A percentile compares a stretch with the other conserved stretches of the same genome.
phyloP scores from a whole-genome alignment of 2,329 filamentous ascomycete genomes.

The Scorias spongiosa region DNA sequence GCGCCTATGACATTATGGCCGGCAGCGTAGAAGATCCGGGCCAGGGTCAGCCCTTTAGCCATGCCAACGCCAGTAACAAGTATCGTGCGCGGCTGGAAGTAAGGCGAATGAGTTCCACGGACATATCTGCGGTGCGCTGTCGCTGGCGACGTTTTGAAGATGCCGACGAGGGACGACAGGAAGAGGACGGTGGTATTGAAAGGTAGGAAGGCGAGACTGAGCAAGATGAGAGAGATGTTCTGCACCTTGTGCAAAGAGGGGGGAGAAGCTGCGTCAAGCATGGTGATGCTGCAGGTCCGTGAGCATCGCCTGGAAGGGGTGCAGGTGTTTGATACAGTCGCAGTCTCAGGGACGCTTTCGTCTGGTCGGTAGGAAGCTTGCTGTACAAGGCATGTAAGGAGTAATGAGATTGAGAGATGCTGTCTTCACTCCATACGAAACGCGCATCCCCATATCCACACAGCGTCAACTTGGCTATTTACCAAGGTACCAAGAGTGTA shows the following conservation, averaged over 20 bases:
- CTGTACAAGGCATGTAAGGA: too few species aligned
- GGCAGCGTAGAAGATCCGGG: constrained; percentile 46
- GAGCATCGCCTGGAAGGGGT: too few species aligned
- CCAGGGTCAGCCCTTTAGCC: constrained; percentile 52
- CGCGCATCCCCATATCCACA: too few species aligned
- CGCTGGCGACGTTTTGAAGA: constrained; percentile 16
- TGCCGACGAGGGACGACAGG: constrained; percentile 19
- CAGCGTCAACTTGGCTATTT: too few species aligned
- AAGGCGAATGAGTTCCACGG: constrained; percentile 16
- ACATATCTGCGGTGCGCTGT: constrained; percentile 11
- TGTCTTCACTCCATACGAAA: too few species aligned
- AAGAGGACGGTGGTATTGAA: constrained; percentile 32
- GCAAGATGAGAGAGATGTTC: constrained; percentile 31
- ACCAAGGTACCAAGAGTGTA: too few species aligned
- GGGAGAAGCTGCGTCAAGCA: constrained; percentile 22
- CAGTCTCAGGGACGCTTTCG: too few species aligned
- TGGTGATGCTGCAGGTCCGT: constrained; percentile 3
- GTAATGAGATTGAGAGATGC: too few species aligned
- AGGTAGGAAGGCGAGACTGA: constrained; percentile 33
- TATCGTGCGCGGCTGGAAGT: constrained; percentile 37
- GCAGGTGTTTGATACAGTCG: too few species aligned
- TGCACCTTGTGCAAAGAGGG: constrained; percentile 29
- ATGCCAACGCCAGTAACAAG: constrained; percentile 61
- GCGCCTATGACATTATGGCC: constrained; percentile 60
- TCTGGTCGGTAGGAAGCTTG: too few species aligned